A percentile compares a stretch with the other conserved stretches of the same genome.
phyloP scores from a whole-genome alignment of 495 filamentous ascomycete species.

The Neurospora sp. region DNA sequence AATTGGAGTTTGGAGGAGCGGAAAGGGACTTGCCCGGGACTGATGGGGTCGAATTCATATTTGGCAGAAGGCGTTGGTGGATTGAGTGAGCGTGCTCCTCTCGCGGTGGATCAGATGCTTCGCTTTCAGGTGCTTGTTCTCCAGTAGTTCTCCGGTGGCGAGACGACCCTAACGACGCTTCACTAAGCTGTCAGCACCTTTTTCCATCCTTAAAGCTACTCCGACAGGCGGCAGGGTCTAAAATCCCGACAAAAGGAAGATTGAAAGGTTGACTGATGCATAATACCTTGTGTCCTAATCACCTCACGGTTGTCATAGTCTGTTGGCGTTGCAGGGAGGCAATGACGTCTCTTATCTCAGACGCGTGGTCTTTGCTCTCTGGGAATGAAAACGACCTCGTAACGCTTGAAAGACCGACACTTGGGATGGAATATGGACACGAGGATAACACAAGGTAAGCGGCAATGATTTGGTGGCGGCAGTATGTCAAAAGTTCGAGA shows the following conservation, averaged over 20 bases:
- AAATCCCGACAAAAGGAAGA: background rate
- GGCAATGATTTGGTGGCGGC: background rate
- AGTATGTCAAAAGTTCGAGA: background rate
- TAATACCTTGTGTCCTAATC: background rate
- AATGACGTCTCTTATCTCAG: background rate
- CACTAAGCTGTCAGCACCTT: background rate
- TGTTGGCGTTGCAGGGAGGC: background rate
- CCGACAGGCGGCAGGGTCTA: background rate
- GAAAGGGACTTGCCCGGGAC: conserved; percentile 35
- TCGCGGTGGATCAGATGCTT: background rate
- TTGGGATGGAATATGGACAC: background rate
- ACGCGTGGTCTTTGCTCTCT: background rate
- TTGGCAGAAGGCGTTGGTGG: conserved; percentile 11
- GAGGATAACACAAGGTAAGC: background rate
- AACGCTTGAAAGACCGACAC: background rate
- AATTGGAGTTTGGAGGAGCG: conserved; percentile 15
- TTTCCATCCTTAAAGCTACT: background rate
- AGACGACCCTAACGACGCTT: background rate
- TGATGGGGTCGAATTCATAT: conserved; percentile 37
- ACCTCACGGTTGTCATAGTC: background rate
- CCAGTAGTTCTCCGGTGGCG: background rate
- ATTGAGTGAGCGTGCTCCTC: conserved; percentile 4
- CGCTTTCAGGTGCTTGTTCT: background rate
- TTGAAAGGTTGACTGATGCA: background rate
- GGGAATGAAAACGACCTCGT: background rate